Evolutionary conservation across 306 rosid species (phyloP), one percentile per base, ranked within the genome.

Genomic region (Inga laurina): DNA sequence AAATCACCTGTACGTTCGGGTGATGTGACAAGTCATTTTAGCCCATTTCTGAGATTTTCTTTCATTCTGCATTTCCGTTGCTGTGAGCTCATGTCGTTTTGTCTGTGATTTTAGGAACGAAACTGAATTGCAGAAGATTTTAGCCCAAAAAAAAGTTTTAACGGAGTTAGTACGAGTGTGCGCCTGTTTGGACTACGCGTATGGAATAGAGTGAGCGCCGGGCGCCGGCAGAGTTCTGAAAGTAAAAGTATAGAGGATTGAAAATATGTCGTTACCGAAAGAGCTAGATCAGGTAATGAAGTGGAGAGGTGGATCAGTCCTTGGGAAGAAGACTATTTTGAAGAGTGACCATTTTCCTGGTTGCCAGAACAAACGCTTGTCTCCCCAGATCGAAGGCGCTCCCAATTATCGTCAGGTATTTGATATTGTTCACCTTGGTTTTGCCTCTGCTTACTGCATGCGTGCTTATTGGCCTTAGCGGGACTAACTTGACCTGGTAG

Each of bases 331-430:
- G 86, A 94, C 98, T 21, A 94, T 94, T 89, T 91, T 94, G 30
- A 94, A 94, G 81, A 93, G 97, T 73, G 98, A 94, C 94, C 98
- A 94, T 82, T 94, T 94, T 79, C 98, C 98, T 7, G 98, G 98
- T 61, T 94, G 98, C 82, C 98, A 94, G 88, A 93, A 94, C 84
- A 94, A 93, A 78, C 98, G 97, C 41, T 78, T 94, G 78, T 86
- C 86, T 37, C 95, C 98, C 76, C 97, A 91, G 79, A 91, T 94
- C 85, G 97, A 91, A 15, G 98, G 98, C n/a, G 98, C 98, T 89
- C 97, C 98, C 43, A 94, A 94, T 87, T 94, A 94, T 78, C 98
- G 98, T 34, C 97, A 91, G 90, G 97, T 88, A 21, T 16, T 45
- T 8, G 7, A 37, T 39, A 18, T n/a, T 12, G 39, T 65, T 66